Conservation (phyloP, 208 protist species). For the Wallacemonas rigidus region DNA sequence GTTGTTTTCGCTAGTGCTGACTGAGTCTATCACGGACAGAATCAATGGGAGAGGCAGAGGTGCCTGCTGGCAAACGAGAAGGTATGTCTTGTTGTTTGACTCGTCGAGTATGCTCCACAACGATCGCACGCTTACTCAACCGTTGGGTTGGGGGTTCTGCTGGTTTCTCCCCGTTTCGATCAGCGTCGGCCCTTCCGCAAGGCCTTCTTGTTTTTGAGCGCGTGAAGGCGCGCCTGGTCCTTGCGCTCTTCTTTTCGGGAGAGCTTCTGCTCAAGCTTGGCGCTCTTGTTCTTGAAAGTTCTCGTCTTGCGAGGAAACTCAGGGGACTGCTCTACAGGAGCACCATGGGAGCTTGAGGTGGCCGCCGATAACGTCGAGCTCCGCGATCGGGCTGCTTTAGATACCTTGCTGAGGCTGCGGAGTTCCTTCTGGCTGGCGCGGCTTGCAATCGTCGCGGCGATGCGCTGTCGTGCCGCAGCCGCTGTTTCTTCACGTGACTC, state of each 20-base stretch:
- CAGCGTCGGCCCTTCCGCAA: constrained; percentile 24
- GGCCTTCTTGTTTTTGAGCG: constrained; percentile 31
- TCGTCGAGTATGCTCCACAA: no score
- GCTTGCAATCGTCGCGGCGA: constrained; percentile 57
- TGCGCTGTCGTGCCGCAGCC: constrained; percentile 53
- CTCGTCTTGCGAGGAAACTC: background rate
- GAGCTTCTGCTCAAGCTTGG: constrained; percentile 41
- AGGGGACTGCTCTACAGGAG: background rate
- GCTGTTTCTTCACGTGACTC: constrained; percentile 32
- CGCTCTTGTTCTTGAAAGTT: constrained; percentile 22
- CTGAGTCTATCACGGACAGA: no score
- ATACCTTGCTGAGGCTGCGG: background rate
- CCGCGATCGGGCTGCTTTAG: background rate
- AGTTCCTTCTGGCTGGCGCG: constrained; percentile 66
- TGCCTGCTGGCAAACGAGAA: no score
- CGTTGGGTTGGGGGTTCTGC: no score
- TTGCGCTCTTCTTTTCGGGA: constrained; percentile 36
- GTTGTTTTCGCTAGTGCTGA: no score
- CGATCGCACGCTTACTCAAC: no score
- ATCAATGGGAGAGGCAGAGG: no score
- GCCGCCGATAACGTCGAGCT: background rate
- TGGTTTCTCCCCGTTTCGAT: background rate
- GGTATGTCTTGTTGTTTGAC: no score
- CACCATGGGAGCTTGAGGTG: background rate
- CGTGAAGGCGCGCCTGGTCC: constrained; percentile 30